A percentile compares a stretch with the other conserved stretches of the same genome.
Conservation (phyloP, 2,329 filamentous ascomycete genomes). For the Aspergillus chevalieri region DNA sequence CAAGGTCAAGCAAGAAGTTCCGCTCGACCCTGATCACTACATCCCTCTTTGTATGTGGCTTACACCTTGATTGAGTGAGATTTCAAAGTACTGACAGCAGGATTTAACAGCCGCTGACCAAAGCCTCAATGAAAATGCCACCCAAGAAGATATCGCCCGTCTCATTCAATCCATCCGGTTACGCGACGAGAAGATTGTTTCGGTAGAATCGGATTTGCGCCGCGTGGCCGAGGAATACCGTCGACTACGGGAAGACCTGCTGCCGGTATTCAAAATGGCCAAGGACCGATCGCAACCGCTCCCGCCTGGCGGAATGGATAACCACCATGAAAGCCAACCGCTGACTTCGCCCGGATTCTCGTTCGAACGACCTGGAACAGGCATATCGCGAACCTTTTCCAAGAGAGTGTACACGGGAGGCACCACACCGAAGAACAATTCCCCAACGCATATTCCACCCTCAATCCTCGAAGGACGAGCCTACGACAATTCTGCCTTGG, state of each 20-base stretch:
- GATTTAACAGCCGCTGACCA: constrained; percentile 69
- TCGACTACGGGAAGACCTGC: constrained; percentile 80
- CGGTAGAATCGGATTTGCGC: constrained; percentile 75
- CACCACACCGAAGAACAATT: constrained; percentile 66
- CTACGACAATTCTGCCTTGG: constrained; percentile 48
- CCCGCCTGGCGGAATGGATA: constrained; percentile 43
- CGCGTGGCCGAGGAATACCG: constrained; percentile 83
- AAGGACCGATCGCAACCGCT: constrained; percentile 90
- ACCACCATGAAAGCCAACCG: constrained; percentile 33
- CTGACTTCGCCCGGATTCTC: constrained; percentile 27
- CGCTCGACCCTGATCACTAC: constrained; percentile 88
- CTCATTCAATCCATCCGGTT: constrained; percentile 83
- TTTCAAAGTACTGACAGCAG: neutral
- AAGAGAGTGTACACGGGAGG: constrained; percentile 66
- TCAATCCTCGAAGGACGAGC: constrained; percentile 62
- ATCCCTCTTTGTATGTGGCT: constrained; percentile 72
- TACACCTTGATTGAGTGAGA: neutral
- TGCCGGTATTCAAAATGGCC: constrained; percentile 81
- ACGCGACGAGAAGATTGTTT: constrained; percentile 81
- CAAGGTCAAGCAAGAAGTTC: constrained; percentile 88
- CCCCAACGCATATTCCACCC: constrained; percentile 63
- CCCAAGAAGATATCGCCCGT: constrained; percentile 85
- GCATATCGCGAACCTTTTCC: constrained; percentile 66
- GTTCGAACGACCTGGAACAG: constrained; percentile 42
- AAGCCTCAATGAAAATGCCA: constrained; percentile 79